Base-by-base conservation (phyloP, 2,329 filamentous ascomycete genomes). In the Biscogniauxia marginata region DNA sequence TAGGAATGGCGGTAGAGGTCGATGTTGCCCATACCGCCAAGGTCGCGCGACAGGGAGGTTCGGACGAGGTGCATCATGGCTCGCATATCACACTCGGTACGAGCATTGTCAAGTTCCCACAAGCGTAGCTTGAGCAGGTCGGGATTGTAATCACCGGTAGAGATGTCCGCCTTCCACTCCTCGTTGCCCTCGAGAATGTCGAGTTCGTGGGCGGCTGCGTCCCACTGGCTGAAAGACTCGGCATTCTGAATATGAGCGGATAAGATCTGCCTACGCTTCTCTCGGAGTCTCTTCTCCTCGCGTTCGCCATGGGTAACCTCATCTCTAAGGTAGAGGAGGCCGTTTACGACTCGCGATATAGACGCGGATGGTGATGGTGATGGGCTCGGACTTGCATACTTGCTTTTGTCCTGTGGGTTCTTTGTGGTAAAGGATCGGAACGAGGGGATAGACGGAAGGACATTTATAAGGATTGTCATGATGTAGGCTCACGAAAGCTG, bases 11-110 rank as follows among this genome's bases (percentile, higher is more conserved):
- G 87, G 75, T 97, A 97, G 1, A 97, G 79, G 52, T 86, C 83
- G 45, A 88, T 81, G 67, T 92, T 89, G 59, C 90, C 91, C 88
- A 97, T 96, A 51, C 89, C 89, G 7, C 91, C 93, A 8, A 96
- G 77, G 65, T 93, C 87, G 46, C 93, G 86, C 43, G 88, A 91
- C 49, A 97, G 75, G 1, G 89, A 82, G 1, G 91, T 96, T 23
- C 93, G 86, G 39, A 96, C 80, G 39, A 95, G 79, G 67, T 91
- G 87, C 67, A 95, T 80, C 88, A 96, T 95, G 54, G 81, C 80
- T 59, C 81, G 82, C 53, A 91, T 81, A 71, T 97, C 90, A 62
- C 86, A 85, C 61, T 81, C 86, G 9, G 80, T 77, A 4, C 89
- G 84, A 16, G 91, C 92, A 9, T 88, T 81, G 63, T 96, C 88